phyloP scores from a whole-genome alignment of 176 grass and related monocot genomes.

The Triticum dicoccoides region DNA sequence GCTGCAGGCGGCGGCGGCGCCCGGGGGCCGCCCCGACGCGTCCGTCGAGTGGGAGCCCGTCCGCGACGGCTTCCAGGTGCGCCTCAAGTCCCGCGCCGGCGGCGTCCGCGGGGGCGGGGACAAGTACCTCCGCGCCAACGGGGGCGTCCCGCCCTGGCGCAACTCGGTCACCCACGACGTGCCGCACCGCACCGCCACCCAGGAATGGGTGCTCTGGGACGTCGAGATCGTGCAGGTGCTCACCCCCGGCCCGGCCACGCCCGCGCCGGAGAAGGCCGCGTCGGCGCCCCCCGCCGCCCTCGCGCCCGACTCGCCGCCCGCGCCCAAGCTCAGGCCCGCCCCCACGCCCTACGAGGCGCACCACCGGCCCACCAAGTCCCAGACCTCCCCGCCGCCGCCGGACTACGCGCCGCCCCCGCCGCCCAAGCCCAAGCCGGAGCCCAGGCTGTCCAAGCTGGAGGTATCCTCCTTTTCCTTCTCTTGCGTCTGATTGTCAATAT shows the following conservation, averaged over 20 bases:
- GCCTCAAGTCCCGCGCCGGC: constrained; percentile 44
- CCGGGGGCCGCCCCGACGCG: constrained; percentile 32
- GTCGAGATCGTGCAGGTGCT: constrained; percentile 75
- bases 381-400: background rate
- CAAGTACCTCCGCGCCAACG: constrained; percentile 73
- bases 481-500: background rate
- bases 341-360: constrained; percentile 7
- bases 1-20: constrained; percentile 36
- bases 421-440: background rate
- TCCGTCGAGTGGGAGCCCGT: constrained; percentile 78
- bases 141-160: constrained; percentile 67
- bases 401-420: background rate
- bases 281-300: background rate
- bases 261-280: background rate
- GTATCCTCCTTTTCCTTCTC: background rate
- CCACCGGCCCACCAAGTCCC: constrained; percentile 30
- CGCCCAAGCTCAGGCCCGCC: constrained; percentile 18
- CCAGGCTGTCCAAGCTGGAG: constrained; percentile 18
- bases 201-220: constrained; percentile 97
- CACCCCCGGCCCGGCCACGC: constrained; percentile 30
- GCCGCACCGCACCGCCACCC: constrained; percentile 56
- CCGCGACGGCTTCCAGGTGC: constrained; percentile 68
- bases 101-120: background rate
- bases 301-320: constrained; percentile 19
- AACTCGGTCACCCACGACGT: constrained; percentile 91